Conservation (phyloP, 78 protist genomes). For the Dictyostelium discoideum region dicty_2.7 NC_007090.3:1519501-1520000, state of each 20-base stretch:
- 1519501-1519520: not conserved
- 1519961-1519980: not conserved
- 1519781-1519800: not conserved
- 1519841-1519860: not conserved
- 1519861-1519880: not conserved
- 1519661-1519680: not conserved
- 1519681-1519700: not conserved
- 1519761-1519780: not conserved
- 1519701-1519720: not conserved
- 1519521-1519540: not conserved
- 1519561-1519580: not conserved
- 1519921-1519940: not conserved
- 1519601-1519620: slow-evolving; percentile 1
- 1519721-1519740: slow-evolving; percentile 8
- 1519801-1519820: not conserved
- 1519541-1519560: not conserved
- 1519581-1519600: not conserved
- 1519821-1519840: not conserved
- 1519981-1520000: not conserved
- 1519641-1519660: not conserved
- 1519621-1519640: slow-evolving; percentile 2
- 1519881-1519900: not conserved
- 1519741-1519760: not conserved
- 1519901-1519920: not conserved
- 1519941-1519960: not conserved